Base-by-base conservation (phyloP, 495 filamentous ascomycete species). In the Cenococcum geophilum region DNA sequence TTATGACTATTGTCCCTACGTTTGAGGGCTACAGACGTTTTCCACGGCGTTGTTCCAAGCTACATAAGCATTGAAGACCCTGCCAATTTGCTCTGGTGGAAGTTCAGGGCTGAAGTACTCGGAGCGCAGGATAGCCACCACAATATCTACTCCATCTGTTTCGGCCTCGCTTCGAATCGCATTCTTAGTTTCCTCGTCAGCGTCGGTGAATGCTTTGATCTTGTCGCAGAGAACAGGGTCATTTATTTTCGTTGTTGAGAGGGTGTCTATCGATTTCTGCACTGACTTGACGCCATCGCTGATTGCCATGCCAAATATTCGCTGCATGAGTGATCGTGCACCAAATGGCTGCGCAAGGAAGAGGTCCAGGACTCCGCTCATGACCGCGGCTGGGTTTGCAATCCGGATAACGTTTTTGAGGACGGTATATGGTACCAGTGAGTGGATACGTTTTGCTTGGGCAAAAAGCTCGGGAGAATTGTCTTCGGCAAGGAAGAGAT, bases 391-490 rank as follows among this genome's bases (percentile, higher is more conserved):
- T 11, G 93, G 93, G 66, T 98, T 98, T 36, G 93, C 91, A 65
- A 97, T 88, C 40, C 92, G 84, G 63, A 98, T 97, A 51, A 95
- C 89, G 71, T 97, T 96, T 76, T 98, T 98, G 72, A 98, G 76
- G 59, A 96, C 74, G 0, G 84, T 88, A 70, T 98, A 98, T 0
- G 93, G 93, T 35, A 97, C 86, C 52, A 97, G 79, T 0, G 90
- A 93, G 69, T 98, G 93, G 37, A 97, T 96, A 60, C 86, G 81
- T 74, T 92, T 97, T 1, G 86, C 86, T 70, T 97, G 95, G 3
- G 91, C 91, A 74, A 97, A 96, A 36, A 98, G 71, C 65, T 98
- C 93, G 8, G 92, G 89, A 2, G 91, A 96, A 73, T 98, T 98
- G 70, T 98, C 93, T 72, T 98, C 93, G 37, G 93, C 93, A 43